Conservation (phyloP, 768 basidiomycete species). For the Suillus subaureus region DNA sequence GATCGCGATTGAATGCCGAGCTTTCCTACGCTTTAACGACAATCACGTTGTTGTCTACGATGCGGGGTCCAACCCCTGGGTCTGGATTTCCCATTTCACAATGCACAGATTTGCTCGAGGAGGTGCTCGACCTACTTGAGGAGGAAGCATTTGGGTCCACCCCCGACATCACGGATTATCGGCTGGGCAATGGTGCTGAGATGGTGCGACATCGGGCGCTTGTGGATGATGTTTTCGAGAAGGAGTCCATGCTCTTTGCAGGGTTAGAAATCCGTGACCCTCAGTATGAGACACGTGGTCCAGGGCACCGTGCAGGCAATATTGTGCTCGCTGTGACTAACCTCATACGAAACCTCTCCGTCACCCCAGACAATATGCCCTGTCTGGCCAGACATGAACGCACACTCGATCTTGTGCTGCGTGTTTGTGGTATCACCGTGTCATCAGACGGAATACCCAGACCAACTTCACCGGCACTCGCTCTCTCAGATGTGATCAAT, state of each 20-base stretch:
- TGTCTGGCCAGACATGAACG: slow-evolving; percentile 68
- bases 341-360: slow-evolving; percentile 86
- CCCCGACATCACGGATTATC: slow-evolving; percentile 29
- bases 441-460: slow-evolving; percentile 33
- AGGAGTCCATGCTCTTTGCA: slow-evolving; percentile 62
- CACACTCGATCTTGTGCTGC: slow-evolving; percentile 66
- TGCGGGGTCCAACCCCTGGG: slow-evolving; percentile 61
- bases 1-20: slow-evolving; percentile 82
- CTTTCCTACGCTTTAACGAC: slow-evolving; percentile 90
- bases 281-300: slow-evolving; percentile 44
- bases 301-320: slow-evolving; percentile 63
- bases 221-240: slow-evolving; percentile 57
- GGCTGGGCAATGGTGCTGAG: slow-evolving; percentile 30
- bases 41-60: slow-evolving; percentile 77
- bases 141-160: slow-evolving; percentile 73
- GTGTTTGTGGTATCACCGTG: slow-evolving; percentile 58
- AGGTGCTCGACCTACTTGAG: slow-evolving; percentile 84
- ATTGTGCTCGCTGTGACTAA: slow-evolving; percentile 71
- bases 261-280: slow-evolving; percentile 37
- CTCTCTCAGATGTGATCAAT: slow-evolving; percentile 69
- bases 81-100: slow-evolving; percentile 74
- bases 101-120: slow-evolving; percentile 81
- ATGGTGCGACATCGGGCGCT: slow-evolving; percentile 70
- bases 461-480: slow-evolving; percentile 60
- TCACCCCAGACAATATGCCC: slow-evolving; percentile 67